Base-by-base conservation (phyloP, 2,329 filamentous ascomycete species). In the Pestalotiopsis sp. region DNA sequence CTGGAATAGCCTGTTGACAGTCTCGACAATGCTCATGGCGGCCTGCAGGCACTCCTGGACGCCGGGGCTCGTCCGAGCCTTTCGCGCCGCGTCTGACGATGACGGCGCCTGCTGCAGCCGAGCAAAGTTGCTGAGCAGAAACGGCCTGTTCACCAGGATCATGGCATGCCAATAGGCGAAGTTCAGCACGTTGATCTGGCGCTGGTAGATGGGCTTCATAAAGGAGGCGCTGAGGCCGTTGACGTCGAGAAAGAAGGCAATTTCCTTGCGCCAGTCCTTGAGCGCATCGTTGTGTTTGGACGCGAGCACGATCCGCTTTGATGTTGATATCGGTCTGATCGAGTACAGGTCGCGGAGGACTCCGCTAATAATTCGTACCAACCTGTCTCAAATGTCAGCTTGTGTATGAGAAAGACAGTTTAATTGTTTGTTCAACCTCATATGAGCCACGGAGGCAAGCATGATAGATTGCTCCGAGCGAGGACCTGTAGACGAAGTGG, bases 171-270 rank as follows among this genome's bases (percentile, higher is more conserved):
- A 74, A 61, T 78, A 79, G 1, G 78, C 76, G 11, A 80, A 70
- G 62, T 76, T 77, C 2, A 80, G 68, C 9, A 78, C 78, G 58
- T 75, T 79, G 24, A 73, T 72, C 68, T 80, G 77, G 4, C 84
- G 78, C 66, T 84, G 81, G 70, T 85, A 86, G n/a, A 84, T 79
- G 1, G 84, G 80, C 39, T 84, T 81, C 7, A 84, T 73, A 66
- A 81, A 78, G 4, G 78, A 81, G 0, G 81, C 77, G 61, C 83
- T 80, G 4, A 84, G 75, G 9, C 76, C 79, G 44, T 79, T 78
- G 0, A 79, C 78, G 62, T 80, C 79, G 3, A 85, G 74, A 30
- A 85, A 81, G 20, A 78, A 76, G 0, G 81, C 78, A 11, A 86
- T 77, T 1, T 79, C 80, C 17, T 75, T 72, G n/a, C 82, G 80